A percentile compares a stretch with the other conserved stretches of the same genome.
These are phyloP conservation scores for Achaetomium macrosporum DNA, from an alignment of 2,329 filamentous ascomycete genomes.

Conservation along the genomic window DNA sequence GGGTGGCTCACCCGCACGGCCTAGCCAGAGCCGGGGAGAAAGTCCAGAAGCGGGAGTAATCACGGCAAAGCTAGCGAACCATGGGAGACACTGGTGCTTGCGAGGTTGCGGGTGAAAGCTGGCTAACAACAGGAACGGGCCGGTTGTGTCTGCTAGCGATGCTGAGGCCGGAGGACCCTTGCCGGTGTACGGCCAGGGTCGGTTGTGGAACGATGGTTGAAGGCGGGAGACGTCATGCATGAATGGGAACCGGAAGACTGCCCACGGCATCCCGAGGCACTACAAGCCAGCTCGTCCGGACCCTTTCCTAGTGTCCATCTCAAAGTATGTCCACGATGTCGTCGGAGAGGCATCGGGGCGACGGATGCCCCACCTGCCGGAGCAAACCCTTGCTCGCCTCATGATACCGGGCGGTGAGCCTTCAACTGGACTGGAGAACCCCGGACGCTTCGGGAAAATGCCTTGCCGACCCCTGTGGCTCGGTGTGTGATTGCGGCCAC, in stretches of 20 bases:
- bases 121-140: neutral
- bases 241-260: neutral
- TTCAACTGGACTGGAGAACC: conserved; percentile 10
- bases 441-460: conserved; percentile 16
- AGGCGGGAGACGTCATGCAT: conserved; percentile 1
- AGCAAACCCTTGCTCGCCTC: conserved; percentile 7
- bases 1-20: conserved; percentile 9
- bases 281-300: neutral
- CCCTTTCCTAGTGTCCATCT: neutral
- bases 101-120: neutral
- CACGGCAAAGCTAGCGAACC: neutral
- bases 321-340: neutral
- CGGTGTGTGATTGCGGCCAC: conserved; percentile 12
- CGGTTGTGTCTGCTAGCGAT: neutral
- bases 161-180: neutral
- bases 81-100: neutral
- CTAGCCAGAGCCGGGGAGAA: conserved; percentile 11
- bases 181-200: neutral
- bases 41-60: conserved; percentile 1
- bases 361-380: conserved; percentile 6
- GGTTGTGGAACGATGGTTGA: neutral
- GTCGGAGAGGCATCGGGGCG: conserved; percentile 10
- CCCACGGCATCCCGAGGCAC: neutral
- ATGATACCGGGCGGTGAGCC: conserved; percentile 22
- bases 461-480: conserved; percentile 11